Evolutionary conservation across 2,329 filamentous ascomycete species (phyloP).

Genomic region (Pseudogymnoascus sp.): DNA sequence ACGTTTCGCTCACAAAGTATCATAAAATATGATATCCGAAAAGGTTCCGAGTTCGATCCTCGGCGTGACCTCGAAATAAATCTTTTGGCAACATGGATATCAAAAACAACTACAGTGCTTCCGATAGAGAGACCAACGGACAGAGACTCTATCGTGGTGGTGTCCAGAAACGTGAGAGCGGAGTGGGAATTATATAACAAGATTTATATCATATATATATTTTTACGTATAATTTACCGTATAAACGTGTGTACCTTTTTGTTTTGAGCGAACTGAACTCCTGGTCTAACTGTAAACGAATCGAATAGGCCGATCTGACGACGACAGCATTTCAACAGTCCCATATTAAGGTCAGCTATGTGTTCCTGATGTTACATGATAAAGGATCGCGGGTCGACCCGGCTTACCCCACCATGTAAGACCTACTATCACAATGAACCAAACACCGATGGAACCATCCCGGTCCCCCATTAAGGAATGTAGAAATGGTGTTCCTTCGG

Average conservation of each 20-base stretch:
- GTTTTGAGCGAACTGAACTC: neutral
- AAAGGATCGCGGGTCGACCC: neutral
- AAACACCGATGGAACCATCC: neutral
- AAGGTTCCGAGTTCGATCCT: slow-evolving; percentile 5
- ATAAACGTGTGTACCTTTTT: neutral
- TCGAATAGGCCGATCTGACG: neutral
- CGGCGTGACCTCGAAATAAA: neutral
- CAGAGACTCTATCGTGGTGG: neutral
- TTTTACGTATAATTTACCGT: neutral
- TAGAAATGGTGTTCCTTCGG: neutral
- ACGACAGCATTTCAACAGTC: neutral
- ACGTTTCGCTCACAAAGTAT: slow-evolving; percentile 6
- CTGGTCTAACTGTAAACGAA: neutral
- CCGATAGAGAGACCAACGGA: neutral
- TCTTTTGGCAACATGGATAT: neutral
- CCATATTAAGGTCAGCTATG: neutral
- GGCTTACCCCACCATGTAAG: neutral
- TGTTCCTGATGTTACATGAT: neutral
- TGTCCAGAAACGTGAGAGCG: neutral
- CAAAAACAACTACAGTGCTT: no score
- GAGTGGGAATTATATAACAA: neutral
- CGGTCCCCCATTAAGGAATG: neutral
- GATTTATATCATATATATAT: neutral
- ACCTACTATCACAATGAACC: neutral
- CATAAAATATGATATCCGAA: neutral